A percentile compares a stretch with the other conserved stretches of the same genome.
Conservation (phyloP, 305 asterid genomes). For the Caryopteris hybrid region DNA sequence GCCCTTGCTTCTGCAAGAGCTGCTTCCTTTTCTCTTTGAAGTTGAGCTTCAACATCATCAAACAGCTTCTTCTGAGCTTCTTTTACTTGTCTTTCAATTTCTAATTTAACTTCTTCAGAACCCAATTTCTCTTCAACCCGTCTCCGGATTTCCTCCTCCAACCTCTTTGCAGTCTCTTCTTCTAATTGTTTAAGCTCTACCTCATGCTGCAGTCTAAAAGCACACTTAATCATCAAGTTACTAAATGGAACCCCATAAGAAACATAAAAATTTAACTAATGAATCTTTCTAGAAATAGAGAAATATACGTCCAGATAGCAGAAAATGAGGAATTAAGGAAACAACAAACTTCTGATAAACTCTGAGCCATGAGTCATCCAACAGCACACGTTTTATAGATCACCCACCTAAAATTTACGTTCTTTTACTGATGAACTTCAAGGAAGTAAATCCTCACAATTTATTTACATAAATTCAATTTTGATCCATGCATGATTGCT, state of each 20-base stretch:
- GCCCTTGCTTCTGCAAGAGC: slow-evolving; percentile 80
- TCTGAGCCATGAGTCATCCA: neutral
- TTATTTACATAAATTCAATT: neutral
- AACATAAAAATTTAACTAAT: neutral
- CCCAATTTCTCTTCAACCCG: slow-evolving; percentile 74
- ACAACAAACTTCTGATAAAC: neutral
- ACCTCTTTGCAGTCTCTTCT: slow-evolving; percentile 86
- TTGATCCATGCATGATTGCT: neutral
- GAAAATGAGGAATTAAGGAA: neutral
- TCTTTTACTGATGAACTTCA: neutral
- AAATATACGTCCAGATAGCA: slow-evolving; percentile 1
- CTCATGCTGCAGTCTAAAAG: slow-evolving; percentile 61
- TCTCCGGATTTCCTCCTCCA: slow-evolving; percentile 86
- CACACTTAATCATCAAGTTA: slow-evolving; percentile 16
- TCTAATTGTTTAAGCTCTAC: slow-evolving; percentile 82
- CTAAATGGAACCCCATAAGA: slow-evolving; percentile 9
- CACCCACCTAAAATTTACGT: neutral
- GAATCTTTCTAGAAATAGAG: slow-evolving; percentile 10
- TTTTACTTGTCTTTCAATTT: slow-evolving; percentile 60
- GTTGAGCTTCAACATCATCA: slow-evolving; percentile 71
- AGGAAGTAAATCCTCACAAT: neutral
- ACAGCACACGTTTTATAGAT: neutral
- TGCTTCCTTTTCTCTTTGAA: slow-evolving; percentile 75
- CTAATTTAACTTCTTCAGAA: slow-evolving; percentile 68
- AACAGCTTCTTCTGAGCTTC: slow-evolving; percentile 66